Conservation (phyloP, 805 yeast species). For the Blastobotrys americana region DNA sequence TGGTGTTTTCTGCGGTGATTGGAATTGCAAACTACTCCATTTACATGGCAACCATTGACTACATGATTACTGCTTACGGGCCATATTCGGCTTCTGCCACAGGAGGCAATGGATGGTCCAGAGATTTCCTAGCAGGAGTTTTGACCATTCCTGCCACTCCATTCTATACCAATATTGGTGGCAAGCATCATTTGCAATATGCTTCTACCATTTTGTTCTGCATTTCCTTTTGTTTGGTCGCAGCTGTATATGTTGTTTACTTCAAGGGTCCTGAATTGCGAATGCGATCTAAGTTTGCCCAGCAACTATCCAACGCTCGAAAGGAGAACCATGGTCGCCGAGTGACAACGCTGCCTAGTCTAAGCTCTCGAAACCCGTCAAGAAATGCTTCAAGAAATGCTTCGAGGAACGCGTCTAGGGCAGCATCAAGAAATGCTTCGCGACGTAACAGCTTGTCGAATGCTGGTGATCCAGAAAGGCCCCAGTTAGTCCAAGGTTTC, state of each 20-base stretch:
- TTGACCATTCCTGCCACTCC: constrained; percentile 36
- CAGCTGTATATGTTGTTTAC: constrained; percentile 36
- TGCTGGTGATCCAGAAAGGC: background rate
- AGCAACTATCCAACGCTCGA: constrained; percentile 17
- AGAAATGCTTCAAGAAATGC: constrained; percentile 4
- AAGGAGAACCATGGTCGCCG: constrained; percentile 3
- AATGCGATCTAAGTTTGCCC: constrained; percentile 34
- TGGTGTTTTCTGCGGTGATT: constrained; percentile 33
- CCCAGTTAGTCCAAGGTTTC: background rate
- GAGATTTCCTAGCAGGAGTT: constrained; percentile 38
- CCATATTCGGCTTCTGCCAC: constrained; percentile 40
- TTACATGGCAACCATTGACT: constrained; percentile 40
- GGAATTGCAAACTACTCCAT: constrained; percentile 38
- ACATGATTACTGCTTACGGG: constrained; percentile 38
- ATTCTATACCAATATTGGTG: constrained; percentile 32
- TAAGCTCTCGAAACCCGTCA: constrained; percentile 6
- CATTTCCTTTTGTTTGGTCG: constrained; percentile 31
- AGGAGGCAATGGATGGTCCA: constrained; percentile 39
- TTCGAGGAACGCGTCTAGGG: background rate
- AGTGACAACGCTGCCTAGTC: constrained; percentile 7
- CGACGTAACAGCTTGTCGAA: background rate
- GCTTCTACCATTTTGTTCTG: constrained; percentile 36
- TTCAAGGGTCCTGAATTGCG: constrained; percentile 37
- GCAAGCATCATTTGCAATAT: constrained; percentile 32
- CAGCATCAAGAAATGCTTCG: background rate